Evolutionary conservation across 768 basidiomycete species (phyloP), one percentile per base, ranked within the genome.

Genomic region (Lentinula detonsa): DNA sequence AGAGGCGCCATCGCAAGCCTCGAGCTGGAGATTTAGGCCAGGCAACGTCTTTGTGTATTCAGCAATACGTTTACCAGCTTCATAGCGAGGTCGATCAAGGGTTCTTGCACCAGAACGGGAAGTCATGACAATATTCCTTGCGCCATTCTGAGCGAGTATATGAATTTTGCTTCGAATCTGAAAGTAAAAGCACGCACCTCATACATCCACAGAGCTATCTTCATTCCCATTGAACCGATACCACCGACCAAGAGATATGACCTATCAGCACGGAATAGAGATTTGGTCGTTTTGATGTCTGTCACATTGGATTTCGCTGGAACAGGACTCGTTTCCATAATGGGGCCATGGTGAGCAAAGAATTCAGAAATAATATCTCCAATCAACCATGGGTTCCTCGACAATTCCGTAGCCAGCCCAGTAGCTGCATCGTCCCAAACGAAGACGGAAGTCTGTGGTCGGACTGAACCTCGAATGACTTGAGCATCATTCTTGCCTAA

Each of bases 151-250:
- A 15, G 42, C 9, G 31, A 57, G 31, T 23, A 2, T 2, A 11
- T 34, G 37, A 35, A 56, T n/a, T 23, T 11, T 21, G 11, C 7
- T 10, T 39, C 13, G 11, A 21, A 42, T 11, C 4, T 1, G 34
- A 34, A 34, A 10, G 9, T 9, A 6, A 9, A 21, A 52, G n/a
- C 8, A 58, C 65, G 5, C 42, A 71, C 71, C 64, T 70, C 43
- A 60, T 73, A 72, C 72, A 73, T 68, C 71, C 71, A 73, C 11
- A 67, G 43, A 4, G 72, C 69, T 23, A 66, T 63, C 13, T 66
- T 64, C 23, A 69, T 18, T 2, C 72, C 72, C 11, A 73, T 49
- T 33, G 61, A 62, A 9, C 72, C 69, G 34, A 73, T 65, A 21
- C 72, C 72, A 15, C 71, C 72, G 15, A 73, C 42, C 13, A 73